Base-by-base conservation (phyloP, 1,284 basidiomycete species). In the Puccinia novopanici region DNA sequence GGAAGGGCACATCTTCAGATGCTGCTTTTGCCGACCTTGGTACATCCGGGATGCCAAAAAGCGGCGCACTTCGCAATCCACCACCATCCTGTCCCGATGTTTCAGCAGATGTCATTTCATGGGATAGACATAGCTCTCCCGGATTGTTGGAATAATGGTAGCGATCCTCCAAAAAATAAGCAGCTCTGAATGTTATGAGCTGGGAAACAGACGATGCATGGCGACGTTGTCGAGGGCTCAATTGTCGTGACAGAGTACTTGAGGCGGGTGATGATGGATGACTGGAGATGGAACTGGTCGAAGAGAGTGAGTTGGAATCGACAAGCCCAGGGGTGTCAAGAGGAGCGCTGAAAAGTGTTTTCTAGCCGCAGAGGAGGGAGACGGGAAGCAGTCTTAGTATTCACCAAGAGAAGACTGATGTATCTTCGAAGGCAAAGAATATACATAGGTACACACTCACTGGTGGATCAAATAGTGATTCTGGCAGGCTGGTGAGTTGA, bases 401-500 rank as follows among this genome's bases (percentile, higher is more conserved):
- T 27, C 63, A 4, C 15, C n/a, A 27, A n/a, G 9, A 27, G 42
- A n/a, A 27, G 3, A 48, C 4, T 15, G 40, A 48, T 42, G 5
- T 8, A 34, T 34, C 34, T 34, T 34, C 4, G 34, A 34, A 34
- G 34, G 34, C 34, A 34, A 2, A 34, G 34, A 34, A 34, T 34
- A 34, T 34, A 34, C 34, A 34, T 2, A 34, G 34, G 34, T 34
- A 34, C 34, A n/a, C n/a, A 67, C 63, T 67, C n/a, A 67, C 63
- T 15, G 63, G 63, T 45, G 63, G 42, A 67, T 67, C 63, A 42
- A 67, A 67, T n/a, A 67, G 19, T 48, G 63, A 67, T 67, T 67
- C 63, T 40, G 63, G 42, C 2, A 67, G 37, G 24, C 63, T 67
- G 42, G 42, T 45, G n/a, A 67, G 63, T 48, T 67, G 63, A 10